Percentiles rank a stretch among this genome's conserved stretches.
Conservation (phyloP, 2,329 filamentous ascomycete species). For the Aulographum hederae region DNA sequence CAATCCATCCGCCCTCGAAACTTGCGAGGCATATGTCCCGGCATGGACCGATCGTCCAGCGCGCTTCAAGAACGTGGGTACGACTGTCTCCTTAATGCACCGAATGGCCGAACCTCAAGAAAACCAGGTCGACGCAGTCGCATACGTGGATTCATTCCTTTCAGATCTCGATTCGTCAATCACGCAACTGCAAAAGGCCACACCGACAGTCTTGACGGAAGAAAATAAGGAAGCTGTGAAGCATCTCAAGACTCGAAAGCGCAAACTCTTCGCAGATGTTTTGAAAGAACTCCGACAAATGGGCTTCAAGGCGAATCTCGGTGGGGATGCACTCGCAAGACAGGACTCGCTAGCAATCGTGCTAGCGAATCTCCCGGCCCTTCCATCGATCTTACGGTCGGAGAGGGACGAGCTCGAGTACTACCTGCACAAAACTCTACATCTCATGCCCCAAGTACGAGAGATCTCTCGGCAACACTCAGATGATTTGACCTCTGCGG, state of each 20-base stretch:
- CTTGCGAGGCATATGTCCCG: slow-evolving; percentile 11
- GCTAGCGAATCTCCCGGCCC: slow-evolving; percentile 34
- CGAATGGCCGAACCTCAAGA: slow-evolving; percentile 35
- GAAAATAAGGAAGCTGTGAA: slow-evolving; percentile 74
- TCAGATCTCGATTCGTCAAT: slow-evolving; percentile 48
- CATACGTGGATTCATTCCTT: slow-evolving; percentile 50
- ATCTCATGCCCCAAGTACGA: slow-evolving; percentile 51
- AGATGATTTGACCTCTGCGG: slow-evolving; percentile 65
- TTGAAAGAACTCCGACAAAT: slow-evolving; percentile 69
- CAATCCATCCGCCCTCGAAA: slow-evolving; percentile 7
- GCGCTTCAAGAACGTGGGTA: slow-evolving; percentile 51
- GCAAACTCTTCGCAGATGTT: slow-evolving; percentile 76
- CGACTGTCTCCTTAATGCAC: slow-evolving; percentile 58
- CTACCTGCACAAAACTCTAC: slow-evolving; percentile 63
- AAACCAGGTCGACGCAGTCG: slow-evolving; percentile 34
- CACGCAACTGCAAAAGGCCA: slow-evolving; percentile 62
- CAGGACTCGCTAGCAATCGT: slow-evolving; percentile 56
- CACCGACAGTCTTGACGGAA: slow-evolving; percentile 61
- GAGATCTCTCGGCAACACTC: slow-evolving; percentile 54
- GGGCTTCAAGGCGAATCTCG: slow-evolving; percentile 74
- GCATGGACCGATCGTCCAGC: slow-evolving; percentile 29
- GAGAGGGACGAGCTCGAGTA: slow-evolving; percentile 28
- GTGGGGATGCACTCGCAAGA: slow-evolving; percentile 50
- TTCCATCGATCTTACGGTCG: slow-evolving; percentile 13
- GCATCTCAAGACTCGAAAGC: slow-evolving; percentile 79